Evolutionary conservation across 2,329 filamentous ascomycete species (phyloP).

Genomic region (Aspergillus fructus): DNA sequence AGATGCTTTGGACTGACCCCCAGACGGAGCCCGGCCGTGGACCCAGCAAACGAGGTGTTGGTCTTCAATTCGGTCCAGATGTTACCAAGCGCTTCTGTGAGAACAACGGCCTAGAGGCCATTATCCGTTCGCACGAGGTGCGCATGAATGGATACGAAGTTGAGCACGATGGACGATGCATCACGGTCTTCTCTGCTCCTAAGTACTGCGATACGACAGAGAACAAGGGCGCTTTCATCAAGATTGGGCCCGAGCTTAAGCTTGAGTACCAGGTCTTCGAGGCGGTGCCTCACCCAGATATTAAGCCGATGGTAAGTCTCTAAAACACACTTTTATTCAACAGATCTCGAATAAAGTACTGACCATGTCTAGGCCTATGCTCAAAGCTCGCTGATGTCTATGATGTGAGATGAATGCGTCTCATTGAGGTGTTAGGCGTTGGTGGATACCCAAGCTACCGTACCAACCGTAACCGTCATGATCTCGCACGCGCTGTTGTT

Average conservation of each 20-base stretch:
- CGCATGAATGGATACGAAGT: conserved; percentile 99
- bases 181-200: conserved; percentile 97
- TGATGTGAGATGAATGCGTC: conserved; percentile 58
- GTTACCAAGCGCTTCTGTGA: conserved; percentile 97
- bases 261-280: conserved; percentile 92
- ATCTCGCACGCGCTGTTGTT: neutral
- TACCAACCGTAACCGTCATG: conserved; percentile 8
- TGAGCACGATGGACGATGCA: conserved; percentile 92
- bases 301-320: conserved; percentile 75
- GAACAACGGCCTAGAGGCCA: conserved; percentile 87
- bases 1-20: conserved; percentile 99
- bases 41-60: conserved; percentile 94
- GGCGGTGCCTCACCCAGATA: conserved; percentile 91
- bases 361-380: conserved; percentile 71
- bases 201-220: conserved; percentile 97
- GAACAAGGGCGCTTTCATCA: conserved; percentile 98
- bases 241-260: conserved; percentile 88
- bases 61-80: conserved; percentile 94
- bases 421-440: conserved; percentile 28
- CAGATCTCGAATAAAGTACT: neutral
- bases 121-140: conserved; percentile 97
- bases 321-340: neutral
- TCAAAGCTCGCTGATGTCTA: conserved; percentile 75
- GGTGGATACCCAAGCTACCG: conserved; percentile 9
- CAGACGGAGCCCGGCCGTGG: conserved; percentile 82